A percentile compares a stretch with the other conserved stretches of the same genome.
Evolutionary conservation across 164 flowering plant species (phyloP).

Genomic region (Kingdonia uniflora): DNA sequence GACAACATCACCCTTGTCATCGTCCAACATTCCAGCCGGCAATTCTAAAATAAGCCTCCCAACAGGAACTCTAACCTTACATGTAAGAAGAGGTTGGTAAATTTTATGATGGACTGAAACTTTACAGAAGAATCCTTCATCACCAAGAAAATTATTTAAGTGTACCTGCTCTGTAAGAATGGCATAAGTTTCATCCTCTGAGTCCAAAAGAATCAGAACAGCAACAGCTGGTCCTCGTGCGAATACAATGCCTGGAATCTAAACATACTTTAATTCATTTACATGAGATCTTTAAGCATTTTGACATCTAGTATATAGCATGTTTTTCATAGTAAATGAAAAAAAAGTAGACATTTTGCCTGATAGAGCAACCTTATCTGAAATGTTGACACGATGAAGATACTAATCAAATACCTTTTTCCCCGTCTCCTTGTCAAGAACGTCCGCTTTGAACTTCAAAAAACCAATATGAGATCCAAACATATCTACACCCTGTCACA

Average conservation of each 20-base stretch:
- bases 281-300: neutral
- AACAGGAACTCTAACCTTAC: slow-evolving; percentile 88
- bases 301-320: neutral
- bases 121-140: neutral
- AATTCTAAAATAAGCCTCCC: slow-evolving; percentile 76
- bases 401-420: slow-evolving; percentile 45
- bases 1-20: slow-evolving; percentile 73
- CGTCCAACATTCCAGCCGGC: slow-evolving; percentile 99
- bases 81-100: neutral
- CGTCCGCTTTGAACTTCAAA: slow-evolving; percentile 79
- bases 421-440: slow-evolving; percentile 58
- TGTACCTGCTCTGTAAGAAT: slow-evolving; percentile 90
- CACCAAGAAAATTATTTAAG: neutral
- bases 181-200: slow-evolving; percentile 69
- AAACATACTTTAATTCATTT: slow-evolving; percentile 18
- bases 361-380: too few species aligned
- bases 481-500: slow-evolving; percentile 70
- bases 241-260: slow-evolving; percentile 97
- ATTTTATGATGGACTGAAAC: neutral
- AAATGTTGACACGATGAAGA: slow-evolving; percentile 1
- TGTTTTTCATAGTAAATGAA: neutral
- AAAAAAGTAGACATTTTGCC: neutral
- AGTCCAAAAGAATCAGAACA: slow-evolving; percentile 70
- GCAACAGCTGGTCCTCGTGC: slow-evolving; percentile 95
- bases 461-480: slow-evolving; percentile 80